Base-by-base conservation (phyloP, 495 filamentous ascomycete species). In the Lasiosphaeria hispida region DNA sequence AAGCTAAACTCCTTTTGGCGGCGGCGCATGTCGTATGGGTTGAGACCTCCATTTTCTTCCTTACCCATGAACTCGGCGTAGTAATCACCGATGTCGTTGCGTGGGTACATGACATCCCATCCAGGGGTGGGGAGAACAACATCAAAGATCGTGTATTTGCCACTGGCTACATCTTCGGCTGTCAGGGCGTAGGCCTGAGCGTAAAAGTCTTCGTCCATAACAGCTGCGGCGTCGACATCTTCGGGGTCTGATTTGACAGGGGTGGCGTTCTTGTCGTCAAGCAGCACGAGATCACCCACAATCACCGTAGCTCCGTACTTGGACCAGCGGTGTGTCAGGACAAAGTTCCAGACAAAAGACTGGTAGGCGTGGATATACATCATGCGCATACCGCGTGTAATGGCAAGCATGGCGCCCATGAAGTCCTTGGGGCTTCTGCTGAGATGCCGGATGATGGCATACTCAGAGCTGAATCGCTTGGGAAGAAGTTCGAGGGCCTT, bases 351-450 rank as follows among this genome's bases (percentile, higher is more conserved):
- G 8, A 98, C 87, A 9, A 91, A 80, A 5, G 88, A 92, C 68
- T 98, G 94, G 73, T 96, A 97, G 30, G 95, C 94, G 63, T 98
- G 94, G 10, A 95, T 86, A 62, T 98, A 98, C 89, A 97, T 97
- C 37, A 90, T 79, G 13, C 89, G 84, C 72, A 96, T 78, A 38
- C 87, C 87, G 2, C 92, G 81, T 7, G 83, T 86, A 55, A 97
- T 90, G 33, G 77, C 77, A 67, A 85, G 80, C 51, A 98, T 68
- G 0, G 93, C 91, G 10, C 91, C 91, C 47, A 88, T 77, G 63
- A 82, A 92, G 72, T 98, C 92, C 23, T 65, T 73, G 4, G 68
- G 56, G 50, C 56, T 65, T 39, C 55, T 64, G 39, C 57, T 66
- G 23, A 97, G 82, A 60, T 91, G 85, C 30, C 85, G 84, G 43